phyloP scores from a whole-genome alignment of 1,284 basidiomycete species.

The Lentinula novae-zelandiae region DNA sequence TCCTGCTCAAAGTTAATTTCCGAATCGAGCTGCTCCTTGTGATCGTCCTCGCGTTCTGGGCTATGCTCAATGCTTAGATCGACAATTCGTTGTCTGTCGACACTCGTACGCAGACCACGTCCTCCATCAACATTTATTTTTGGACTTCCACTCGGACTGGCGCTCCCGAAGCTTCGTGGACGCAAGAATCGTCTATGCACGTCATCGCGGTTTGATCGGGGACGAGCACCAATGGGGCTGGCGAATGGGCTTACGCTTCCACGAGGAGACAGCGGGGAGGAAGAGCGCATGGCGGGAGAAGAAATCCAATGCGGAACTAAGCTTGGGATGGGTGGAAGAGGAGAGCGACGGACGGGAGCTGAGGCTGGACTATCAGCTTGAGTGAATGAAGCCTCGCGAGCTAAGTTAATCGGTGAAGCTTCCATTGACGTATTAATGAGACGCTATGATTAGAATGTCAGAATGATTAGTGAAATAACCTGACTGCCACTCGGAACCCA shows the following conservation, averaged over 20 bases:
- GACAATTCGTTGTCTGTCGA: conserved; percentile 6
- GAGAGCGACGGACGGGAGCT: conserved; percentile 4
- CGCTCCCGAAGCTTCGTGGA: conserved; percentile 40
- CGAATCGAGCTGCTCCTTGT: not conserved
- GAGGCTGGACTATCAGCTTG: not conserved
- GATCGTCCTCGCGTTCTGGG: not conserved
- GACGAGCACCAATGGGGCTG: conserved; percentile 25
- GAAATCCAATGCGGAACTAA: conserved; percentile 16
- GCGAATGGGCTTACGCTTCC: conserved; percentile 8
- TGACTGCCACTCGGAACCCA: not conserved
- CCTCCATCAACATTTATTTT: conserved; percentile 7
- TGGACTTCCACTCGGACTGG: conserved; percentile 19
- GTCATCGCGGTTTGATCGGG: conserved; percentile 49
- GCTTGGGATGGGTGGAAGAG: conserved; percentile 6
- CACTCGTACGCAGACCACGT: not conserved
- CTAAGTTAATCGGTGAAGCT: conserved; percentile 2
- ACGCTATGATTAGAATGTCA: conserved; percentile 2
- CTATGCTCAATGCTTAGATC: conserved; percentile 1
- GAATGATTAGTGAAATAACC: not conserved
- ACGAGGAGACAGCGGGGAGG: conserved; percentile 18
- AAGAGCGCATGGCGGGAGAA: conserved; percentile 24
- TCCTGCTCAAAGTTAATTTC: not conserved
- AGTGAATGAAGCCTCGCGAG: conserved; percentile 11
- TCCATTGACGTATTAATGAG: conserved; percentile 12
- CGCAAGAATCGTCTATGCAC: conserved; percentile 46